Conservation (phyloP, 73 alveolate species). For the Stentor coeruleus region DNA sequence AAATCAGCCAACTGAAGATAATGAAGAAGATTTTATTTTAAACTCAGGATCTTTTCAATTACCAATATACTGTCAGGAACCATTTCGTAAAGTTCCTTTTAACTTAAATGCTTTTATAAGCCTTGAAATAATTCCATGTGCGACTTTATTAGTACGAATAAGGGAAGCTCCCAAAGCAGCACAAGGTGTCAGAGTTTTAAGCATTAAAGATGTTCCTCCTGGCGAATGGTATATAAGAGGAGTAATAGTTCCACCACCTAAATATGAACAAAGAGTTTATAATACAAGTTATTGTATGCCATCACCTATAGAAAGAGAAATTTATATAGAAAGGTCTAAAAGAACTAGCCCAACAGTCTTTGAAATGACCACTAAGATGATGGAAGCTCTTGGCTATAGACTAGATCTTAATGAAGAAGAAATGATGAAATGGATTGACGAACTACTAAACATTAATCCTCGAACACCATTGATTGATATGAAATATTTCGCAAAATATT, state of each 20-base stretch:
- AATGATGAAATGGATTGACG: constrained; percentile 39
- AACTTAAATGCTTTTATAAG: constrained; percentile 47
- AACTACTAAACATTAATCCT: constrained; percentile 33
- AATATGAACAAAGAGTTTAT: constrained; percentile 58
- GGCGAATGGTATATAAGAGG: constrained; percentile 62
- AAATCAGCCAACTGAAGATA: constrained; percentile 50
- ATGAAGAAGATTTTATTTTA: constrained; percentile 61
- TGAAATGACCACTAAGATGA: constrained; percentile 28
- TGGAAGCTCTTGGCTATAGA: constrained; percentile 26
- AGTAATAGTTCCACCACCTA: constrained; percentile 68
- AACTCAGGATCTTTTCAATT: constrained; percentile 65
- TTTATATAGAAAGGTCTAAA: constrained; percentile 48
- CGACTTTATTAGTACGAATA: constrained; percentile 66
- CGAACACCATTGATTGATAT: constrained; percentile 44
- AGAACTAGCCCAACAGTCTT: constrained; percentile 47
- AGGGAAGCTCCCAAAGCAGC: constrained; percentile 69
- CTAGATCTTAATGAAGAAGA: constrained; percentile 28
- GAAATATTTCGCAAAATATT: constrained; percentile 48
- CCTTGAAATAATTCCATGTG: constrained; percentile 70
- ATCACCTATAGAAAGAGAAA: constrained; percentile 53
- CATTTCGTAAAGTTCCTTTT: constrained; percentile 62
- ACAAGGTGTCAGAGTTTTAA: constrained; percentile 56
- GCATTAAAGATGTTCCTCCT: constrained; percentile 56
- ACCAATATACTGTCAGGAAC: constrained; percentile 74
- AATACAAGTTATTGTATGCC: constrained; percentile 52